Base-by-base conservation (phyloP, 352 stramenopile genomes). In the Pelagophyceae sp. region DNA sequence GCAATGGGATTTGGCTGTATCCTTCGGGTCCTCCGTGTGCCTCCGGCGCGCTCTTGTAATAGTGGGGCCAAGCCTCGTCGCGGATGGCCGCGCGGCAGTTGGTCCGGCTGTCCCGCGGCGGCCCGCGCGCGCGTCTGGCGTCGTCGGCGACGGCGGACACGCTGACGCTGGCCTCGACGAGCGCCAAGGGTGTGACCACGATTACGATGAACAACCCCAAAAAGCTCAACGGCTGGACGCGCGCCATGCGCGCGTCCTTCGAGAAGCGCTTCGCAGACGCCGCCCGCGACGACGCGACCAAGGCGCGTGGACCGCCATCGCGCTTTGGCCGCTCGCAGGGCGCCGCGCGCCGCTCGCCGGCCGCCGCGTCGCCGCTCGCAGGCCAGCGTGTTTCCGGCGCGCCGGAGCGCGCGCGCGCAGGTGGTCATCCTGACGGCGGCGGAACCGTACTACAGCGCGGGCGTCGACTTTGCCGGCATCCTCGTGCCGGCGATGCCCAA, bases 361-460 rank as follows among this genome's bases (percentile, higher is more conserved):
- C n/a, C n/a, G n/a, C n/a, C n/a, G n/a, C n/a, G n/a, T n/a, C n/a
- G n/a, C n/a, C n/a, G n/a, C n/a, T n/a, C n/a, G n/a, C n/a, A n/a
- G n/a, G n/a, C n/a, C n/a, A n/a, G n/a, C n/a, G n/a, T n/a, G n/a
- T n/a, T n/a, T n/a, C n/a, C n/a, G n/a, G n/a, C n/a, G n/a, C n/a
- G n/a, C n/a, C n/a, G n/a, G n/a, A 37, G 23, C 11, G 23, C 11
- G 45, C 45, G 45, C 11, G 11, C 11, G 23, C 23, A 54, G 45
- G 45, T 17, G 15, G 85, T 94, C 67, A 77, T 94, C 64, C 81
- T 94, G 69, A 92, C 91, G 77, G 87, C 88, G 33, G 82, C 78
- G 31, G 90, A 89, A 70, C 58, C 86, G 0, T 93, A 89, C 77
- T 95, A 94, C 85, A 92, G 87, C 38, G 92, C 87, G 67, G 90